Conservation (phyloP, 306 rosid genomes). For the Comarum palustre region DNA sequence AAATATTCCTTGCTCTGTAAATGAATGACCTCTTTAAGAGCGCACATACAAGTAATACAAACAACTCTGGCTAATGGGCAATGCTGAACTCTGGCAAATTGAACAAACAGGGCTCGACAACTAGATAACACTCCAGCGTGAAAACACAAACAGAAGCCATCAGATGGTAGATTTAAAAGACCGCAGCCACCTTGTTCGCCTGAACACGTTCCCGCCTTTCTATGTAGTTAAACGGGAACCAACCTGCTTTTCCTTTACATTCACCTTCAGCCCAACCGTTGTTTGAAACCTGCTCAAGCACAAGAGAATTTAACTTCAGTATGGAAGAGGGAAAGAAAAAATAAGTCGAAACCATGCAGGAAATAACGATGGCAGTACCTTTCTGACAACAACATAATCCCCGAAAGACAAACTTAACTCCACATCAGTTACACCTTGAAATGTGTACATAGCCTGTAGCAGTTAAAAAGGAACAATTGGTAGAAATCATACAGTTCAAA, state of each 20-base stretch:
- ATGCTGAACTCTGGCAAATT: background rate
- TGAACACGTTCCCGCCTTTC: slow-evolving; percentile 83
- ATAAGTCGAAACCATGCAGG: background rate
- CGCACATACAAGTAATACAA: background rate
- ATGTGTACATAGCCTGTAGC: slow-evolving; percentile 59
- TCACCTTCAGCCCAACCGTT: slow-evolving; percentile 95
- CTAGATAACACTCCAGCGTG: background rate
- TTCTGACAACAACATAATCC: slow-evolving; percentile 65
- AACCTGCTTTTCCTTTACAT: slow-evolving; percentile 83
- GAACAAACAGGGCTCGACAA: background rate
- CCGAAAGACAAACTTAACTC: slow-evolving; percentile 71
- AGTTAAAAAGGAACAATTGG: background rate
- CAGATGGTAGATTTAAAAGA: slow-evolving; percentile 34
- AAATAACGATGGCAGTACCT: slow-evolving; percentile 37
- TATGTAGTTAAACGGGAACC: slow-evolving; percentile 75
- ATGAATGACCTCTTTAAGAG: background rate
- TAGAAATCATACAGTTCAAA: background rate
- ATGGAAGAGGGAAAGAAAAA: background rate
- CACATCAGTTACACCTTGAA: slow-evolving; percentile 68
- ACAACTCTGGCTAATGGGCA: slow-evolving; percentile 20
- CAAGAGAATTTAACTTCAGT: background rate
- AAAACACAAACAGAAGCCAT: background rate
- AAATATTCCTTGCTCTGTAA: background rate
- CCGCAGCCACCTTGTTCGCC: slow-evolving; percentile 77
- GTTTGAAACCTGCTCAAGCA: slow-evolving; percentile 57